phyloP scores from a whole-genome alignment of 1,139 yeast genomes.

The Wickerhamomyces sp. region DNA sequence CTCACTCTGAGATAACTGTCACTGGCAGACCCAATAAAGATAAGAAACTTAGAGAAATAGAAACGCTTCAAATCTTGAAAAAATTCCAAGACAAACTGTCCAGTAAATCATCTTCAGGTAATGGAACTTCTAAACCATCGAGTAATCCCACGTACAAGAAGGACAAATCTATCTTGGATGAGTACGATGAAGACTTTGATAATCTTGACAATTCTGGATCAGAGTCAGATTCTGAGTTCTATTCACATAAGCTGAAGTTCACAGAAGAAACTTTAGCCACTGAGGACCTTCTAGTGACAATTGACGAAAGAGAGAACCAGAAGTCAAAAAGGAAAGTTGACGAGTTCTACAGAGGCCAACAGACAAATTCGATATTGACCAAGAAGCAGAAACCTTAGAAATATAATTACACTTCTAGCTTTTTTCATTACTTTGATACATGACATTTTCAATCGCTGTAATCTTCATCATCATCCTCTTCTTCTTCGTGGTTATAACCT shows the following conservation, averaged over 20 bases:
- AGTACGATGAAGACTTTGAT: slow-evolving; percentile 16
- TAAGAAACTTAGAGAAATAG: slow-evolving; percentile 17
- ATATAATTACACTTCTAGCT: no score
- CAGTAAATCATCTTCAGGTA: no score
- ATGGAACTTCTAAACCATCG: not conserved
- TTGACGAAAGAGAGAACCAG: slow-evolving; percentile 14
- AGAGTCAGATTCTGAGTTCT: slow-evolving; percentile 19
- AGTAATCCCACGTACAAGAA: not conserved
- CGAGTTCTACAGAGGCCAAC: slow-evolving; percentile 8
- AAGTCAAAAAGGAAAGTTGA: slow-evolving; percentile 9
- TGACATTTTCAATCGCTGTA: slow-evolving; percentile 6
- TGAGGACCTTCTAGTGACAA: slow-evolving; percentile 23
- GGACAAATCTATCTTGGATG: slow-evolving; percentile 2
- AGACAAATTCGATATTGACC: slow-evolving; percentile 3
- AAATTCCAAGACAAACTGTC: slow-evolving; percentile 17
- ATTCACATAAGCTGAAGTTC: slow-evolving; percentile 21
- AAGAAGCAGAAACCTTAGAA: no score
- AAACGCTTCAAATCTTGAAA: slow-evolving; percentile 21
- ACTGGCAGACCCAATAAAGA: not conserved
- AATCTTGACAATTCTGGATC: slow-evolving; percentile 17
- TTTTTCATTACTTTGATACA: no score
- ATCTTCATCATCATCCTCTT: slow-evolving; percentile 15
- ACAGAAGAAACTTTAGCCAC: slow-evolving; percentile 10
- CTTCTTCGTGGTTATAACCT: slow-evolving; percentile 9
- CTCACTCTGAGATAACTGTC: not conserved